phyloP scores from a whole-genome alignment of 208 protist species.

The Acanthamoeba sp. region DNA sequence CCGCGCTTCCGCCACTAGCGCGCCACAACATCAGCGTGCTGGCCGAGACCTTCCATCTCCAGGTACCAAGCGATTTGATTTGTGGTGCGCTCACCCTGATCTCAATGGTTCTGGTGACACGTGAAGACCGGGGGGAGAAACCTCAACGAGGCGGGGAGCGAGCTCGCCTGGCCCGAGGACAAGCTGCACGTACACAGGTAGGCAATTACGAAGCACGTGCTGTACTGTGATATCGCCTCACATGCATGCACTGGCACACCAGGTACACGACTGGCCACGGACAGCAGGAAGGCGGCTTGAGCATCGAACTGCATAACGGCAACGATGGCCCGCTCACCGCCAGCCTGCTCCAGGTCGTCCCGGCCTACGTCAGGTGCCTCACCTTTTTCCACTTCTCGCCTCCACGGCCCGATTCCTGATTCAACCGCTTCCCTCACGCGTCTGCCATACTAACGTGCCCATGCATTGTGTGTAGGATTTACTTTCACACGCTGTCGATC shows the following conservation, averaged over 20 bases:
- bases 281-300: constrained; percentile 48
- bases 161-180: constrained; percentile 4
- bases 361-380: constrained; percentile 36
- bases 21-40: background rate
- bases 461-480: background rate
- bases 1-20: background rate
- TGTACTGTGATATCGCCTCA: background rate
- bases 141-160: background rate
- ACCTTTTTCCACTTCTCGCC: background rate
- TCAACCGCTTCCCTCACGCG: no score
- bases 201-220: no score
- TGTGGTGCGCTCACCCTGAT: background rate
- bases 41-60: background rate
- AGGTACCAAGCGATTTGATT: background rate
- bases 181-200: constrained; percentile 38
- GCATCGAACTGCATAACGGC: constrained; percentile 52
- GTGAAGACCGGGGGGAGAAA: background rate
- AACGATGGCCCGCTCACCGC: background rate
- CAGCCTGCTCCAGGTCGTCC: background rate
- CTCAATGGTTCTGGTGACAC: background rate
- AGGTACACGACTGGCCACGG: constrained; percentile 43
- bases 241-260: background rate
- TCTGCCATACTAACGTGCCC: background rate
- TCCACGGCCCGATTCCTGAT: background rate
- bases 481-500: constrained; percentile 74